Base-by-base conservation (phyloP, 176 grass and related monocot genomes). In the Oryza officinalis region DNA sequence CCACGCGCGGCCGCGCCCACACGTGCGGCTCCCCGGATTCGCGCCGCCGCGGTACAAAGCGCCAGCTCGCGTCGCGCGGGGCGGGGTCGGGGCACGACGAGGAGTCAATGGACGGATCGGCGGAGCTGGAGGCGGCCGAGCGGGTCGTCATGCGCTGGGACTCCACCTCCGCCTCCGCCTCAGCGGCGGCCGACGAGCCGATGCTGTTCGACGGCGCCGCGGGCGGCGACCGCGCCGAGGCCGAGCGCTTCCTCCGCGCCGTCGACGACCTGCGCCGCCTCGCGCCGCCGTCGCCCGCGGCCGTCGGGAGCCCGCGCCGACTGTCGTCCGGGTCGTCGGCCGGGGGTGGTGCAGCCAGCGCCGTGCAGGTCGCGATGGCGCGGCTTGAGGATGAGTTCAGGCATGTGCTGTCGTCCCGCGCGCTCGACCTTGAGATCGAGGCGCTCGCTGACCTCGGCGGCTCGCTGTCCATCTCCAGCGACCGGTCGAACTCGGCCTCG, bases 311-410 rank as follows among this genome's bases (percentile, higher is more conserved):
- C 87, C 92, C 89, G 14, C 87, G 78, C 41, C 81, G 89, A 31
- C 86, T 88, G 1, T 94, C 74, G 9, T 90, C 83, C 5, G 86
- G 78, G 1, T 83, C 82, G 20, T 74, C 80, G 15, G 65, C 72
- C 7, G 69, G 70, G 5, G 18, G 11, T 4, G 18, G 11, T 6
- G 75, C 67, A 22, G 59, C 9, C 50, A 71, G 65, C 75, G 84
- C 85, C 31, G 50, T 89, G 83, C 89, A 94, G 77, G 78, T 87
- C 61, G 89, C 92, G 2, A 94, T 89, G 92, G 92, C 87, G 74
- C 86, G 92, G 69, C 92, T 94, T 41, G 92, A 94, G 84, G 92
- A 94, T 69, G 92, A 94, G 84, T 94, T 94, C 84, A 89, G 92
- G 32, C 87, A 94, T 81, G 50, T 94, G 80, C 89, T 94, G 50